Percentiles rank a stretch among this genome's conserved stretches.
Conservation (phyloP, 2,329 filamentous ascomycete species). For the Aureobasidium melanogenum region DNA sequence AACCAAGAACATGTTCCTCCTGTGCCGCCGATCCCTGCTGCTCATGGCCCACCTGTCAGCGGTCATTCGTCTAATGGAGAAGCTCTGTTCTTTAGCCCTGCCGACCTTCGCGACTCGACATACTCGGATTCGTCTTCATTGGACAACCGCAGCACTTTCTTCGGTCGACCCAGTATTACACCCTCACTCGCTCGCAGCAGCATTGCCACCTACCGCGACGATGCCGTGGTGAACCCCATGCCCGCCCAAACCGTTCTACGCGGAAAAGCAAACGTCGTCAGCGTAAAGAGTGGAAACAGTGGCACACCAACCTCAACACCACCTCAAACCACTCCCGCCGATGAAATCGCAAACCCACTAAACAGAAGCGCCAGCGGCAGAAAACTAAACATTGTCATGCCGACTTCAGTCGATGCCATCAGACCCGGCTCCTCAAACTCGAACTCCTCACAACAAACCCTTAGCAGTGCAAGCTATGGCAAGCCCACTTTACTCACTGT, state of each 20-base stretch:
- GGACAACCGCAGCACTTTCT: constrained; percentile 35
- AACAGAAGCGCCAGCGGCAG: constrained; percentile 15
- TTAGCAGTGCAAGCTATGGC: constrained; percentile 31
- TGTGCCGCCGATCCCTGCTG: constrained; percentile 77
- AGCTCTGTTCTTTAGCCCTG: constrained; percentile 88
- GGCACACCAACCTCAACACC: constrained; percentile 40
- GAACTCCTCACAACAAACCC: constrained; percentile 25
- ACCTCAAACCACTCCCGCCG: constrained; percentile 27
- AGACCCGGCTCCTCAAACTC: constrained; percentile 16
- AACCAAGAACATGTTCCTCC: constrained; percentile 60
- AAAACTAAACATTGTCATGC: constrained; percentile 31
- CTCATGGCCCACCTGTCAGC: constrained; percentile 41
- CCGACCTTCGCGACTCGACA: constrained; percentile 81
- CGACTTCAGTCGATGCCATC: constrained; percentile 22
- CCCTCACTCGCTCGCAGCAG: constrained; percentile 42
- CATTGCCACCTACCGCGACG: constrained; percentile 87
- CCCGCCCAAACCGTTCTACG: constrained; percentile 81
- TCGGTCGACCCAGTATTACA: constrained; percentile 39
- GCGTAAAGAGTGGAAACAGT: constrained; percentile 64
- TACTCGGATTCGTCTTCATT: constrained; percentile 64
- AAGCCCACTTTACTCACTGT: constrained; percentile 40
- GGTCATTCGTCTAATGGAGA: constrained; percentile 48
- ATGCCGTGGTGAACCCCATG: constrained; percentile 68
- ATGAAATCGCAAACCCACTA: constrained; percentile 42
- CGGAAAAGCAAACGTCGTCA: constrained; percentile 85